Evolutionary conservation across 768 basidiomycete species (phyloP).

Genomic region (Leccinum sublutescens): DNA sequence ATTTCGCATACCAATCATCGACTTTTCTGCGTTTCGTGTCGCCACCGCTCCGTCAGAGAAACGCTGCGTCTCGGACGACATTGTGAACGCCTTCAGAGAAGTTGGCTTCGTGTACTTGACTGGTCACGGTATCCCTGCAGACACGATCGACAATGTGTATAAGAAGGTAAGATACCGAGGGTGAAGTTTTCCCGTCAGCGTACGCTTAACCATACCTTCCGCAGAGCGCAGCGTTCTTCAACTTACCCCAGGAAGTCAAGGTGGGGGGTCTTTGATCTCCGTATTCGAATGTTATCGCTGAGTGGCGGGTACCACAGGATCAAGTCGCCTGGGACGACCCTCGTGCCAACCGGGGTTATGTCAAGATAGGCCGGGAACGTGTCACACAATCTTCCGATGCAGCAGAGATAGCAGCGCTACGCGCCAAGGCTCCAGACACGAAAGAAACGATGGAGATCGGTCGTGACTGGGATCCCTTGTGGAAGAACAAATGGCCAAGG

Average conservation of each 20-base stretch:
- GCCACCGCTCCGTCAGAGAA: constrained; percentile 54
- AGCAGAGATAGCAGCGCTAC: constrained; percentile 68
- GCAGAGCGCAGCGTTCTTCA: constrained; percentile 78
- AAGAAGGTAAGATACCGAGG: constrained; percentile 46
- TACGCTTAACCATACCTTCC: neutral
- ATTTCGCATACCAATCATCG: constrained; percentile 73
- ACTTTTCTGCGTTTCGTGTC: constrained; percentile 67
- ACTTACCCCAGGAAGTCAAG: constrained; percentile 60
- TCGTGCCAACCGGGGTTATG: constrained; percentile 82
- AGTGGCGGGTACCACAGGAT: constrained; percentile 36
- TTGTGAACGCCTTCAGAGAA: constrained; percentile 76
- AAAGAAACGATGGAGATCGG: constrained; percentile 92
- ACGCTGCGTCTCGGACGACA: constrained; percentile 58
- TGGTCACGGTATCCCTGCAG: constrained; percentile 66
- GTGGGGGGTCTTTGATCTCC: constrained; percentile 27
- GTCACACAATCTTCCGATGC: constrained; percentile 72
- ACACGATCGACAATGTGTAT: constrained; percentile 59
- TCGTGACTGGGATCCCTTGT: constrained; percentile 72
- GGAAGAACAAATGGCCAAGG: constrained; percentile 80
- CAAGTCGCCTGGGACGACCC: constrained; percentile 82
- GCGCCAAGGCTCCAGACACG: constrained; percentile 74
- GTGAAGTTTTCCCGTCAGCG: constrained; percentile 1
- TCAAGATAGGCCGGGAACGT: constrained; percentile 76
- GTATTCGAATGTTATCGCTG: neutral
- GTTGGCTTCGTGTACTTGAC: constrained; percentile 79